phyloP scores from a whole-genome alignment of 805 yeast genomes.

The Myxozyma kluyveri region DNA sequence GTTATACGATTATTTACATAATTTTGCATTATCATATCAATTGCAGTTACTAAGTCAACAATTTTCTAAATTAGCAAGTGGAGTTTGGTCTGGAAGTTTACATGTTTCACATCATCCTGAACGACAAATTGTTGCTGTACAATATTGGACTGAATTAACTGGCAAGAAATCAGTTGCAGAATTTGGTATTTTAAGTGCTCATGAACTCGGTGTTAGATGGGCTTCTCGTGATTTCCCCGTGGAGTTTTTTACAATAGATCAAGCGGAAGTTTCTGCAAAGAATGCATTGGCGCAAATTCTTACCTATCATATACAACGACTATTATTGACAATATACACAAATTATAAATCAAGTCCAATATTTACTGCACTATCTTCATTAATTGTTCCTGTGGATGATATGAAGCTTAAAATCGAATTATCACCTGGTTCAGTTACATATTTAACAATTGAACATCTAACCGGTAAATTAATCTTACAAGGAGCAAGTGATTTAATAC shows the following conservation, averaged over 20 bases:
- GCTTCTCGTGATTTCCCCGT: slow-evolving; percentile 9
- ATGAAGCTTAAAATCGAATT: slow-evolving; percentile 19
- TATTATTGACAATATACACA: slow-evolving; percentile 17
- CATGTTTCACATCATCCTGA: slow-evolving; percentile 58
- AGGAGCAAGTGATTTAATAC: slow-evolving; percentile 18
- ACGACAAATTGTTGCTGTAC: slow-evolving; percentile 52
- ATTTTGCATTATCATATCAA: slow-evolving; percentile 29
- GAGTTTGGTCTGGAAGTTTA: slow-evolving; percentile 59
- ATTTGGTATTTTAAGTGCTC: slow-evolving; percentile 47
- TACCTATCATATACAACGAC: slow-evolving; percentile 19
- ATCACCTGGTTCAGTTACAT: slow-evolving; percentile 22
- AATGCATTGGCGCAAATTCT: slow-evolving; percentile 21
- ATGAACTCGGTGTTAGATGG: slow-evolving; percentile 28
- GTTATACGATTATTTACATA: slow-evolving; percentile 47
- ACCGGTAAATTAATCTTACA: slow-evolving; percentile 27
- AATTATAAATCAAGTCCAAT: slow-evolving; percentile 10
- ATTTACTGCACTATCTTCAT: slow-evolving; percentile 10
- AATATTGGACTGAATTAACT: slow-evolving; percentile 56
- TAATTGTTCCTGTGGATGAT: slow-evolving; percentile 20
- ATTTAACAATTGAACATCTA: slow-evolving; percentile 25
- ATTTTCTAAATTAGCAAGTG: slow-evolving; percentile 49
- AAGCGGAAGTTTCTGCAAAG: slow-evolving; percentile 23
- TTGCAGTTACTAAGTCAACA: slow-evolving; percentile 55
- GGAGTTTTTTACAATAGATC: slow-evolving; percentile 21
- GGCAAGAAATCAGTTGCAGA: slow-evolving; percentile 54